These are phyloP conservation scores for Carex parvula DNA, from an alignment of 176 grass and related monocot genomes.

Conservation along the genomic window DNA sequence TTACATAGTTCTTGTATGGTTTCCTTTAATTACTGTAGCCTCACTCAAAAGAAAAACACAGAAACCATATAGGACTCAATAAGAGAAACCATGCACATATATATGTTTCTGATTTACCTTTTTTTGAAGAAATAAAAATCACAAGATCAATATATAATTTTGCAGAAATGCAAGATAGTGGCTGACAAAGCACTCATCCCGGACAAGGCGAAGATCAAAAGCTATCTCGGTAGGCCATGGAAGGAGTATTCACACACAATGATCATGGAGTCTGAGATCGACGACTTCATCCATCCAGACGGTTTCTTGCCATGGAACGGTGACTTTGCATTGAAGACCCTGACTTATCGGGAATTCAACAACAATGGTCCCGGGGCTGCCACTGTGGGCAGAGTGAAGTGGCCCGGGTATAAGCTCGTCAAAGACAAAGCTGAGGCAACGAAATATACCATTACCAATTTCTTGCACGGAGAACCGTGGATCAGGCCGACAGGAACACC, in stretches of 20 bases:
- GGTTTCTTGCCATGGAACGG: constrained; percentile 81
- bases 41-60: too few species aligned
- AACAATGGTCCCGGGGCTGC: constrained; percentile 55
- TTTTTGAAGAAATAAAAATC: neutral
- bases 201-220: constrained; percentile 28
- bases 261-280: constrained; percentile 75
- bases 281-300: constrained; percentile 53
- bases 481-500: constrained; percentile 59
- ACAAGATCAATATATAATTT: neutral
- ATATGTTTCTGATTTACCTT: neutral
- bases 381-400: constrained; percentile 43
- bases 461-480: constrained; percentile 62
- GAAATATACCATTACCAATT: constrained; percentile 49
- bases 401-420: constrained; percentile 54
- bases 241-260: constrained; percentile 62
- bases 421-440: constrained; percentile 41
- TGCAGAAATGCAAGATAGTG: constrained; percentile 50
- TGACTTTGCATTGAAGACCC: constrained; percentile 65
- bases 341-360: constrained; percentile 63
- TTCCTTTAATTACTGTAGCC: too few species aligned
- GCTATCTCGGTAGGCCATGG: constrained; percentile 72
- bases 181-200: constrained; percentile 38
- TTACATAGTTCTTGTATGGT: too few species aligned
- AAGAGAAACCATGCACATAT: neutral
- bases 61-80: too few species aligned